Conservation (phyloP, 2,329 filamentous ascomycete species). For the Cladophialophora exuberans region DNA sequence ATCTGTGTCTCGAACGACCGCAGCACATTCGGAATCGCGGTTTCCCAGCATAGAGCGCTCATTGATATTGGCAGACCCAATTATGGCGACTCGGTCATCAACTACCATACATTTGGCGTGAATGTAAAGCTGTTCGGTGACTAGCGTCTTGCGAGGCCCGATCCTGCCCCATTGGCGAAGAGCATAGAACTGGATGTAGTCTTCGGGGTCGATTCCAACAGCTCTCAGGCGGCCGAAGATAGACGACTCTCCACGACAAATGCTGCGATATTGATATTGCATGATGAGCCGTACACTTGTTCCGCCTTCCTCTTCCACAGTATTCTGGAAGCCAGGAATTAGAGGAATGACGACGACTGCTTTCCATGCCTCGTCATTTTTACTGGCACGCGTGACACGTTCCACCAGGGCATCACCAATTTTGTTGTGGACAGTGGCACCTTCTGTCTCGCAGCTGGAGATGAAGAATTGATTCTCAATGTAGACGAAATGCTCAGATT, state of each 20-base stretch:
- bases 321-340: conserved; percentile 98
- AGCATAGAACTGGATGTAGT: conserved; percentile 95
- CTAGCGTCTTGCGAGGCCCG: conserved; percentile 76
- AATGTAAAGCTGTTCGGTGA: conserved; percentile 96
- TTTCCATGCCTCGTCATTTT: conserved; percentile 86
- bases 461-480: conserved; percentile 99
- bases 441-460: conserved; percentile 85
- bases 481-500: conserved; percentile 96
- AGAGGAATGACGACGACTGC: conserved; percentile 88
- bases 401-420: conserved; percentile 95
- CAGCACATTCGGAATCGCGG: conserved; percentile 88
- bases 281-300: conserved; percentile 94
- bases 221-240: conserved; percentile 86
- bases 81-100: conserved; percentile 89
- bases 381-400: conserved; percentile 80
- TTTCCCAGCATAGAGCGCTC: conserved; percentile 93
- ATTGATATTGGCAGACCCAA: conserved; percentile 98
- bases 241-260: conserved; percentile 87
- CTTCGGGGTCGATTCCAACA: conserved; percentile 83
- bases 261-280: conserved; percentile 95
- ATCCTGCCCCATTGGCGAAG: conserved; percentile 91
- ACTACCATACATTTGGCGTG: conserved; percentile 97
- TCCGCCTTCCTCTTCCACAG: conserved; percentile 89
- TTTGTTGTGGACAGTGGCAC: conserved; percentile 84
- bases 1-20: conserved; percentile 88